These are phyloP conservation scores for Didymella keratinophila DNA, from an alignment of 2,329 filamentous ascomycete species.

Conservation along the genomic window DNA sequence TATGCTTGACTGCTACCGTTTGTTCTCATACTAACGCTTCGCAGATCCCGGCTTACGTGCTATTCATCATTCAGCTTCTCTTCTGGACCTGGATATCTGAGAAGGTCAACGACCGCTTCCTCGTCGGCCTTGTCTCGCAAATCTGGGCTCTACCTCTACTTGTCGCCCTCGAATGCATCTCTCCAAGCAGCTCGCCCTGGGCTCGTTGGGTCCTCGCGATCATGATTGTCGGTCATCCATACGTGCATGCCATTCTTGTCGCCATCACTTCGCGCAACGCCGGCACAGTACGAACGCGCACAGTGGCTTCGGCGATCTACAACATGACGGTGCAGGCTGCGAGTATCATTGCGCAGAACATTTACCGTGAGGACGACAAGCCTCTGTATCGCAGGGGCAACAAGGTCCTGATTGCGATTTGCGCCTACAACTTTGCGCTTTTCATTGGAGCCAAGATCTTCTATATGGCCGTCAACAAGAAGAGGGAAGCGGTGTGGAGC, in stretches of 20 bases:
- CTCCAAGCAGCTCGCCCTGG: constrained; percentile 47
- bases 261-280: constrained; percentile 54
- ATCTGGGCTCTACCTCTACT: constrained; percentile 52
- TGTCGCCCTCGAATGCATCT: constrained; percentile 47
- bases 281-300: constrained; percentile 54
- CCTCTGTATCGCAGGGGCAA: constrained; percentile 63
- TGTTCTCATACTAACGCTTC: not conserved
- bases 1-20: not conserved
- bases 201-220: constrained; percentile 49
- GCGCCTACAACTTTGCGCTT: constrained; percentile 58
- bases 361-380: constrained; percentile 64
- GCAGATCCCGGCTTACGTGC: constrained; percentile 55
- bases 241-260: constrained; percentile 56
- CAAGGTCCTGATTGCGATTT: constrained; percentile 60
- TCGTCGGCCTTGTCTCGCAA: constrained; percentile 54
- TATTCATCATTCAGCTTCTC: constrained; percentile 60
- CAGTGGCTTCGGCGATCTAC: constrained; percentile 54
- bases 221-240: constrained; percentile 54
- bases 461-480: constrained; percentile 61
- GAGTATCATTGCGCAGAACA: constrained; percentile 49
- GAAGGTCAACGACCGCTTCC: constrained; percentile 61
- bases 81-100: constrained; percentile 60
- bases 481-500: constrained; percentile 41
- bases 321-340: constrained; percentile 51
- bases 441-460: constrained; percentile 62